Base-by-base conservation (phyloP, 2,329 filamentous ascomycete species). In the Ophiocordyceps robertsii region DNA sequence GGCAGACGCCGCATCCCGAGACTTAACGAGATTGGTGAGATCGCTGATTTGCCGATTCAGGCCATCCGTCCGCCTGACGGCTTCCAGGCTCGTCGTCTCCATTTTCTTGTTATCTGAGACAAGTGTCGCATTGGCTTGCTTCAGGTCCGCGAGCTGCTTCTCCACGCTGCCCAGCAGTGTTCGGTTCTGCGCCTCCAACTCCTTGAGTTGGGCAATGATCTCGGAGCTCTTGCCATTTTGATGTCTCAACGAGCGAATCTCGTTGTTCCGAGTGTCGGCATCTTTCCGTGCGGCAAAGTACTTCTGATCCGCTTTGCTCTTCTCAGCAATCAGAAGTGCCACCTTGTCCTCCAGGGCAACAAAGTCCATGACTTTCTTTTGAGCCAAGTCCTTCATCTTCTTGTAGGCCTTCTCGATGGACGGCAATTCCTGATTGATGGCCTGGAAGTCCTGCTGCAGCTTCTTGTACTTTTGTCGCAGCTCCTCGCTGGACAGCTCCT, bases 271-370 rank as follows among this genome's bases (percentile, higher is more conserved):
- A 37, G 84, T 81, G 55, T 96, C 90, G 56, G 90, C 93, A 51
- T 89, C 83, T 59, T 95, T 95, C 71, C 94, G 88, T 9, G 89
- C 87, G 1, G 85, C 86, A 60, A 96, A 96, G 59, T 94, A 98
- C 63, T 96, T 96, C 57, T 96, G 90, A 56, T 98, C 92, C 1
- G 90, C 90, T 62, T 95, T 96, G 49, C 82, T 80, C 67, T 98
- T 98, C 63, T 98, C 88, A 0, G 87, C 85, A 35, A 77, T 77
- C 17, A 93, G 66, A 21, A 84, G 70, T 16, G 77, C 67, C 32
- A 90, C 69, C 47, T 82, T 84, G 44, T 95, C 88, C 63, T 96
- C 89, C 56, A 87, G 67, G 4, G 73, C 70, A 6, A 72, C 68
- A 41, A 84, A 78, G 47, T 95, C 88, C 53, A 82, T 74, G 30